These are phyloP conservation scores for Magnusiomyces magnusii DNA, from an alignment of 1,139 yeast genomes.

Conservation along the genomic window DNA sequence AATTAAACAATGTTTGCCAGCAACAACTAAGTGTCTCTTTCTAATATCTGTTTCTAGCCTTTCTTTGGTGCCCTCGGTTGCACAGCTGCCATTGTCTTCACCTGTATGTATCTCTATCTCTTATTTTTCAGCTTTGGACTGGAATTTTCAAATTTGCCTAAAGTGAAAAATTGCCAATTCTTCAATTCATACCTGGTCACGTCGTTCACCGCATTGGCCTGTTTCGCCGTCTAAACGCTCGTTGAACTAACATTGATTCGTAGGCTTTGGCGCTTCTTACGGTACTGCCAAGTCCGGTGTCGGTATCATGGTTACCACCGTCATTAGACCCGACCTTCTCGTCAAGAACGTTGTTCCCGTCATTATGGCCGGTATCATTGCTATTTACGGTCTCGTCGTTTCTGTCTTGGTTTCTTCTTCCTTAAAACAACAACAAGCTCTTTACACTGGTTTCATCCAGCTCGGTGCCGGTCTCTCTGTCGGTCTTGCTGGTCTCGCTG, in stretches of 20 bases:
- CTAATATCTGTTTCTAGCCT: constrained; percentile 39
- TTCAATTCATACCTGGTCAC: no score
- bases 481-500: constrained; percentile 93
- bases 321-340: constrained; percentile 78
- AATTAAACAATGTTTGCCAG: no score
- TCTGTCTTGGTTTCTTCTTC: constrained; percentile 95
- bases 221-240: no score
- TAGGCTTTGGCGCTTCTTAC: constrained; percentile 72
- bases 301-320: constrained; percentile 98
- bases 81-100: constrained; percentile 97
- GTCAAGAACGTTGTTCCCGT: constrained; percentile 55
- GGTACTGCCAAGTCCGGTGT: constrained; percentile 99
- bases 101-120: constrained; percentile 42
- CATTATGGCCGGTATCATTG: constrained; percentile 96
- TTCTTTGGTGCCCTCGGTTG: constrained; percentile 98
- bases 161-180: not conserved
- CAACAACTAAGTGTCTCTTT: no score
- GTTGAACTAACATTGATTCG: no score
- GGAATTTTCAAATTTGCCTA: not conserved
- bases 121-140: not conserved
- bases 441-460: constrained; percentile 96
- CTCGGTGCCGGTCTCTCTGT: constrained; percentile 93
- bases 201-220: no score
- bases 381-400: constrained; percentile 94
- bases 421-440: constrained; percentile 69